Evolutionary conservation across 768 basidiomycete species (phyloP).

Genomic region (Podaxis sp.): DNA sequence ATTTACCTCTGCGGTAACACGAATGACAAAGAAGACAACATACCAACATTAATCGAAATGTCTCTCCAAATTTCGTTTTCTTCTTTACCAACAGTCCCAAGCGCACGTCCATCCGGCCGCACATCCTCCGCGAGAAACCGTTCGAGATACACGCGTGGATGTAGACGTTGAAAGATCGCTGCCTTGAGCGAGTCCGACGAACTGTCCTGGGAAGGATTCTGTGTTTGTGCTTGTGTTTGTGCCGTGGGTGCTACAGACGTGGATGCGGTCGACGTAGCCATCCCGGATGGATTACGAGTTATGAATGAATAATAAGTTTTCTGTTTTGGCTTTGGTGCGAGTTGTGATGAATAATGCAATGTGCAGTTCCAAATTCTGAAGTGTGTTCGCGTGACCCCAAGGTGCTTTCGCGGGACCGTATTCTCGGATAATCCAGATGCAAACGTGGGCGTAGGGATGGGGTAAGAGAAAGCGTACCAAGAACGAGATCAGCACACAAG

Average conservation of each 20-base stretch:
- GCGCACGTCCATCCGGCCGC: slow-evolving; percentile 81
- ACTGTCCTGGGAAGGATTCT: slow-evolving; percentile 22
- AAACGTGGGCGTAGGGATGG: neutral
- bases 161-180: slow-evolving; percentile 80
- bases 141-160: slow-evolving; percentile 86
- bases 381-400: too few relatives aligned
- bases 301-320: too few relatives aligned
- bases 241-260: too few relatives aligned
- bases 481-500: neutral
- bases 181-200: slow-evolving; percentile 43
- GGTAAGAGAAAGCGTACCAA: neutral
- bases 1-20: too few relatives aligned
- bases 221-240: neutral
- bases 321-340: too few relatives aligned
- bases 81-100: slow-evolving; percentile 19
- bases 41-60: slow-evolving; percentile 36
- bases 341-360: too few relatives aligned
- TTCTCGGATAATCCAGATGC: too few relatives aligned
- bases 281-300: too few relatives aligned
- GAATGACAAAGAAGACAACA: neutral
- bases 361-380: too few relatives aligned
- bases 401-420: too few relatives aligned
- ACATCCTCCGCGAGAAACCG: slow-evolving; percentile 77
- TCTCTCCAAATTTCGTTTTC: slow-evolving; percentile 60
- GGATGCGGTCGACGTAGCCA: too few relatives aligned